These are phyloP conservation scores for Scheffersomyces ergatensis DNA, from an alignment of 805 yeast species.

Conservation along the genomic window DNA sequence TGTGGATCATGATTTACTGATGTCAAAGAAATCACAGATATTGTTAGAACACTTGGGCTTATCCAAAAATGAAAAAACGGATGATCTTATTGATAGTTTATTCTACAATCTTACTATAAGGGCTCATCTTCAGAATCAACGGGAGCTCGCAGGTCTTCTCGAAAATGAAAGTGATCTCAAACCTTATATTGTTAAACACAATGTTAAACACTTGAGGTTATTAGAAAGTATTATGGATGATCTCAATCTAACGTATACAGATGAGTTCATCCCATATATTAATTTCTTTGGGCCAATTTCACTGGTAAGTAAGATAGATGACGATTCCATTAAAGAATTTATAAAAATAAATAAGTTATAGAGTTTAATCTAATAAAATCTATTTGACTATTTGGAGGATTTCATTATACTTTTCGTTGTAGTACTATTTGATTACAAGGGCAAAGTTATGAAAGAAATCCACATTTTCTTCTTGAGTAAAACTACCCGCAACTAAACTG, in stretches of 20 bases:
- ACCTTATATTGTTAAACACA: slow-evolving; percentile 20
- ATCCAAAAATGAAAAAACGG: slow-evolving; percentile 22
- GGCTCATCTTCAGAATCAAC: slow-evolving; percentile 18
- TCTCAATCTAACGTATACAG: slow-evolving; percentile 9
- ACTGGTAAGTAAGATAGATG: no score
- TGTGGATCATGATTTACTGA: slow-evolving; percentile 2
- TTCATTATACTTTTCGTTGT: no score
- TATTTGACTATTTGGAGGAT: no score
- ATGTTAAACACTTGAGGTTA: slow-evolving; percentile 14
- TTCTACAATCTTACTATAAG: slow-evolving; percentile 29
- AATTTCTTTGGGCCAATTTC: neutral
- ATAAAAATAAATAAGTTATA: no score
- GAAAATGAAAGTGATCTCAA: slow-evolving; percentile 16
- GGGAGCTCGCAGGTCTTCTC: slow-evolving; percentile 12
- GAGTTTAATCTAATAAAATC: no score
- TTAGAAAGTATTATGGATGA: slow-evolving; percentile 11
- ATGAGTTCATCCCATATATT: neutral
- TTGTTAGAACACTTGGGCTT: slow-evolving; percentile 6
- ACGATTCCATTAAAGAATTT: no score
- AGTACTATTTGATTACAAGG: no score
- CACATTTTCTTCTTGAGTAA: no score
- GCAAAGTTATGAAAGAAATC: no score
- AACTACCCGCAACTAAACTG: no score
- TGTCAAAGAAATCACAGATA: slow-evolving; percentile 1
- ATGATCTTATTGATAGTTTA: slow-evolving; percentile 41